Base-by-base conservation (phyloP, 2,329 filamentous ascomycete species). In the Calonectria pteridis region DNA sequence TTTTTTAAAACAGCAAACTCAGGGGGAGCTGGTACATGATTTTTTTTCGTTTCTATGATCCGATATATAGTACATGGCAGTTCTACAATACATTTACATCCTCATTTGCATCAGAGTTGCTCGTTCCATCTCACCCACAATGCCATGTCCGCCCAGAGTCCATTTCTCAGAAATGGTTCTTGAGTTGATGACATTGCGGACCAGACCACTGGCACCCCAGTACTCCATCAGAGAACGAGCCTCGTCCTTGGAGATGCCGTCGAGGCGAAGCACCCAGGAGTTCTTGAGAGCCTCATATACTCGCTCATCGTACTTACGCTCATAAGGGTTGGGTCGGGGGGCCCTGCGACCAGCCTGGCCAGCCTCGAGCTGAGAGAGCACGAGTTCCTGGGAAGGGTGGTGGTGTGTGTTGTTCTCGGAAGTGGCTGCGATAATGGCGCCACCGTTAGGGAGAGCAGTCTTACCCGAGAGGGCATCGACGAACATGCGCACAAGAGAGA, bases 171-270 rank as follows among this genome's bases (percentile, higher is more conserved):
- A 88, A 43, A 98, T 93, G 75, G 90, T 88, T 76, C 87, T 87
- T 81, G 96, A 92, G 80, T 94, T 93, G 64, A 98, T 89, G 58
- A 87, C 88, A 74, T 90, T 88, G 76, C 94, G 91, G 81, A 98
- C 83, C 82, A 98, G 88, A 16, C 96, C 97, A 83, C 95, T 97
- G 43, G 91, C 92, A 6, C 95, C 95, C 89, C 96, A 98, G 86
- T 98, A 98, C 87, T 98, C 95, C 92, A 98, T 93, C 78, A 98
- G 87, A 0, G 92, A 89, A 73, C 93, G 91, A 14, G 94, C 92
- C 85, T 98, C 96, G 2, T 89, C 85, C 84, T 93, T 94, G 79
- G 87, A 93, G 77, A 98, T 81, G 11, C 94, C 94, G 51, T 90
- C 88, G 26, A 98, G 82, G 26, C 90, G 88, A 67, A 92, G 76